Evolutionary conservation across 805 yeast genomes (phyloP).

Genomic region (Kregervanrija pseudodelftensis): DNA sequence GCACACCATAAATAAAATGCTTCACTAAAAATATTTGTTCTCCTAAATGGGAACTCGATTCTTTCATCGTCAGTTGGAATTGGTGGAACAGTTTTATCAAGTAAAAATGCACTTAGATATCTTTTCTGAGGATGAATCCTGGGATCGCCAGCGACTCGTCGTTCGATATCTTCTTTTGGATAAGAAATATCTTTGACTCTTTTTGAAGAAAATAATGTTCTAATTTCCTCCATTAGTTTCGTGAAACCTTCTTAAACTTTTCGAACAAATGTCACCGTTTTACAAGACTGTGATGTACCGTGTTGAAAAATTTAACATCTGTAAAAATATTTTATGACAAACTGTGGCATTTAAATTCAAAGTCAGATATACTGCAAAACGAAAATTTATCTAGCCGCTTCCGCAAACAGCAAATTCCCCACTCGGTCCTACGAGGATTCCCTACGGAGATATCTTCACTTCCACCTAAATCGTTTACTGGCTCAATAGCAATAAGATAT

Average conservation of each 20-base stretch:
- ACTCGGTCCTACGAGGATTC: too few relatives aligned
- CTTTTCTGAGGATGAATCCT: conserved; percentile 29
- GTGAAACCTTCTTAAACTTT: not conserved
- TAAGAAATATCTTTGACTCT: conserved; percentile 2
- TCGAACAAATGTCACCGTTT: too few relatives aligned
- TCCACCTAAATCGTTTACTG: too few relatives aligned
- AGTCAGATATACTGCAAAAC: too few relatives aligned
- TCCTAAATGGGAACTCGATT: conserved; percentile 34
- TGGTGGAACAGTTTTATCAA: conserved; percentile 37
- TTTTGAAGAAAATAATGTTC: conserved; percentile 3
- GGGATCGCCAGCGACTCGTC: conserved; percentile 12
- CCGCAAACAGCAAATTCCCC: too few relatives aligned
- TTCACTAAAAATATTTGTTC: conserved; percentile 34
- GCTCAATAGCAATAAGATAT: too few relatives aligned
- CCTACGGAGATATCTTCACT: too few relatives aligned
- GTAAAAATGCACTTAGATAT: conserved; percentile 27
- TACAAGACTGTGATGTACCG: too few relatives aligned
- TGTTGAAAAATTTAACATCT: too few relatives aligned
- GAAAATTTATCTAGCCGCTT: too few relatives aligned
- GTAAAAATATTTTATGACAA: too few relatives aligned
- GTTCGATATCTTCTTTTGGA: conserved; percentile 13
- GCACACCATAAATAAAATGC: conserved; percentile 59
- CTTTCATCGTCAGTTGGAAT: conserved; percentile 48
- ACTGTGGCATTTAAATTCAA: too few relatives aligned
- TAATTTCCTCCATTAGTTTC: conserved; percentile 2